Conservation (phyloP, 129 eudicot genomes). For the Daucus carota region DH1_v3.0 NC_030381.2:53071501-53072000, state of each 20-base stretch:
- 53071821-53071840: constrained; percentile 11
- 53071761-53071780: constrained; percentile 12
- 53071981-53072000: neutral
- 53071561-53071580: neutral
- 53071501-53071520: no score
- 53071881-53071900: constrained; percentile 54
- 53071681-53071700: neutral
- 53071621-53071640: constrained; percentile 4
- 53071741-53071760: constrained; percentile 59
- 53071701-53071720: constrained; percentile 50
- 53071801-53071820: constrained; percentile 8
- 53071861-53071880: constrained; percentile 84
- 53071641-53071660: neutral
- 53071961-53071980: neutral
- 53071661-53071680: neutral
- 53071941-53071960: neutral
- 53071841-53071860: constrained; percentile 65
- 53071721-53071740: constrained; percentile 63
- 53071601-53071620: neutral
- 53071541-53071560: neutral
- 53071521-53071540: no score
- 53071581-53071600: neutral
- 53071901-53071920: neutral
- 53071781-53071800: constrained; percentile 30
- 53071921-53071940: neutral